Base-by-base conservation (phyloP, 768 basidiomycete species). In the Tricholoma terreum region DNA sequence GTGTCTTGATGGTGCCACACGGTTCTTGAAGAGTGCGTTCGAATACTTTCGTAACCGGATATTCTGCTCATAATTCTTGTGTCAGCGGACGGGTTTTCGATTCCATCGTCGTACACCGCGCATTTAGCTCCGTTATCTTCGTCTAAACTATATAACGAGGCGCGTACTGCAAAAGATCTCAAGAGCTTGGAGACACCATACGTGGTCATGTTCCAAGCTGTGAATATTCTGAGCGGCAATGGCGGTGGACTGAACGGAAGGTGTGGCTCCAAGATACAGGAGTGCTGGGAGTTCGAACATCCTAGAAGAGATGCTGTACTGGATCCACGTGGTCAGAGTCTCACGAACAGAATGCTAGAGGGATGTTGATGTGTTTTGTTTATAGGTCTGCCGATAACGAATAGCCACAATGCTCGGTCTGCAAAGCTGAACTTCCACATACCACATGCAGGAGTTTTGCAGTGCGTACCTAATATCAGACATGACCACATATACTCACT, bases 211-310 rank as follows among this genome's bases (percentile, higher is more conserved):
- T 93, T 99, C 71, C 88, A 92, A 66, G 91, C 93, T 8, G 90
- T 93, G 59, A 95, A 94, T 61, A 81, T 94, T 57, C 78, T 99
- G 40, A 92, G 90, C 56, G 94, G 87, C 7, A 77, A 90, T 50
- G 83, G 88, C 45, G 81, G 82, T 27, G 81, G 83, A 40, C 63
- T 77, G 34, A 76, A 79, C 63, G 85, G 84, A 15, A 79, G 83
- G 46, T 94, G 91, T 74, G 94, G 94, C 12, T 79, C 86, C 1
- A 84, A 84, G 61, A 80, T 97, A 34, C 97, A 98, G 71, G 90
- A 94, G 64, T 98, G 96, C 64, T 99, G 97, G 97, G 88, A 90
- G 61, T 99, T 98, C 70, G 92, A 91, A 61, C 97, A 99, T 75
- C 96, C 97, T 1, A 76, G 92, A 58, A 80, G 82, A 54, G 92